Percentiles rank a stretch among this genome's conserved stretches.
Evolutionary conservation across 177 flowering plant species (phyloP).

Genomic region (Vitis hybrid): DNA sequence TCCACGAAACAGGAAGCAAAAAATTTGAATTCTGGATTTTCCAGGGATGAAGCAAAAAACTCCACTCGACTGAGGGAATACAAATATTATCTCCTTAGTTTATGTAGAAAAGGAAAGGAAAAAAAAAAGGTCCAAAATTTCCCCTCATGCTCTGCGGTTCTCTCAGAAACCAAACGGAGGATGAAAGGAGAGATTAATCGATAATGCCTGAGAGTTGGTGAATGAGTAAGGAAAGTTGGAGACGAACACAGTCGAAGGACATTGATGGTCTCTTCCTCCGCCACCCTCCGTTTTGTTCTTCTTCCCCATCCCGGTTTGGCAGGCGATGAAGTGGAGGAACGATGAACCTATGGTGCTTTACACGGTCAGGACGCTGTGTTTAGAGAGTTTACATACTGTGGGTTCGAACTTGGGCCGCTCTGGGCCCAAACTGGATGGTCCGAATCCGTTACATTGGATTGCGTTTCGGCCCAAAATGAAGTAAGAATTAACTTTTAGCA

Average conservation of each 20-base stretch:
- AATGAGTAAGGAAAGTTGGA: conserved; percentile 66
- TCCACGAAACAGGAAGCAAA: neutral
- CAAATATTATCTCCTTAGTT: neutral
- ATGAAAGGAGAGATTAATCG: neutral
- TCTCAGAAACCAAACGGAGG: conserved; percentile 11
- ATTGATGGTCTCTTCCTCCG: conserved; percentile 32
- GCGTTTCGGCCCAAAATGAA: no score
- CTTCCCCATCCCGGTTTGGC: conserved; percentile 38
- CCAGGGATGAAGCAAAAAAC: no score
- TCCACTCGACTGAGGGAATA: no score
- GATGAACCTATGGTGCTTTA: neutral
- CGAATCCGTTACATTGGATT: no score
- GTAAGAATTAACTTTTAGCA: no score
- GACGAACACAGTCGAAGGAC: conserved; percentile 62
- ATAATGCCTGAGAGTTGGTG: conserved; percentile 59
- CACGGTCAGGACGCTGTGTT: no score
- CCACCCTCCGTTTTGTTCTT: conserved; percentile 24
- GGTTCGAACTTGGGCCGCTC: no score
- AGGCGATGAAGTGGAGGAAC: neutral
- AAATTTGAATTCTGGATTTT: no score
- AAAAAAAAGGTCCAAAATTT: no score
- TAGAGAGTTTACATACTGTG: no score
- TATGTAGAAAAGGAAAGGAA: neutral
- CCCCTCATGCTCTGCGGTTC: neutral
- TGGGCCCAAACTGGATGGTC: no score